These are phyloP conservation scores for Chenopodium berlandieri DNA, from an alignment of 148 eudicot species.

Conservation along the genomic window DNA sequence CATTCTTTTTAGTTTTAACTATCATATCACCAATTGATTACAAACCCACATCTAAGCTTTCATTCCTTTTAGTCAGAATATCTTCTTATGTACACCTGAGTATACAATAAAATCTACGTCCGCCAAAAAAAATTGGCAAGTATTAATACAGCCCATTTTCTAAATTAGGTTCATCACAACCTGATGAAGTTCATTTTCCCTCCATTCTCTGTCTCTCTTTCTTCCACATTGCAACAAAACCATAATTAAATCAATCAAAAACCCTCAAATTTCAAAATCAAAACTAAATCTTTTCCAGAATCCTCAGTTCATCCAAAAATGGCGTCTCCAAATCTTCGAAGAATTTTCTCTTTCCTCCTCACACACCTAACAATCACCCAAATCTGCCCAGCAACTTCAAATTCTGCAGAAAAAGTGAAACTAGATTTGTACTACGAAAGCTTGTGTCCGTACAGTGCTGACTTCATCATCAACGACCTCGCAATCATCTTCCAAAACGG, in stretches of 20 bases:
- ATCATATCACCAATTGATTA: too few relatives aligned
- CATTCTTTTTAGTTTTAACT: too few relatives aligned
- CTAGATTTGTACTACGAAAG: conserved; percentile 54
- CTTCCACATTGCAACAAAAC: too few relatives aligned
- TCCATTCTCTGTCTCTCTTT: not conserved
- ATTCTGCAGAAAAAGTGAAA: conserved; percentile 38
- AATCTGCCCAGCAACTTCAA: conserved; percentile 11
- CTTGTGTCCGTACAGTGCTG: conserved; percentile 56
- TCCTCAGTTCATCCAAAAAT: not conserved
- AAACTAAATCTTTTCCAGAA: too few relatives aligned
- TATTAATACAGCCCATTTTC: not conserved
- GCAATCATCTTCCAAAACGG: conserved; percentile 43
- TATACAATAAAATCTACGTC: too few relatives aligned
- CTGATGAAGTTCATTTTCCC: not conserved
- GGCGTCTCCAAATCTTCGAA: not conserved
- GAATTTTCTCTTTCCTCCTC: conserved; percentile 12
- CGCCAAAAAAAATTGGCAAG: too few relatives aligned
- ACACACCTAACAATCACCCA: conserved; percentile 5
- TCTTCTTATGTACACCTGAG: too few relatives aligned
- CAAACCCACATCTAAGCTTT: too few relatives aligned
- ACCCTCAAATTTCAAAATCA: too few relatives aligned
- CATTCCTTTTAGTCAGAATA: too few relatives aligned
- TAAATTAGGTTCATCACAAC: not conserved
- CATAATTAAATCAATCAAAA: too few relatives aligned
- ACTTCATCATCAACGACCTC: conserved; percentile 47